Conservation (phyloP, 345 rosid species). For the Pistacia integerrima region DNA sequence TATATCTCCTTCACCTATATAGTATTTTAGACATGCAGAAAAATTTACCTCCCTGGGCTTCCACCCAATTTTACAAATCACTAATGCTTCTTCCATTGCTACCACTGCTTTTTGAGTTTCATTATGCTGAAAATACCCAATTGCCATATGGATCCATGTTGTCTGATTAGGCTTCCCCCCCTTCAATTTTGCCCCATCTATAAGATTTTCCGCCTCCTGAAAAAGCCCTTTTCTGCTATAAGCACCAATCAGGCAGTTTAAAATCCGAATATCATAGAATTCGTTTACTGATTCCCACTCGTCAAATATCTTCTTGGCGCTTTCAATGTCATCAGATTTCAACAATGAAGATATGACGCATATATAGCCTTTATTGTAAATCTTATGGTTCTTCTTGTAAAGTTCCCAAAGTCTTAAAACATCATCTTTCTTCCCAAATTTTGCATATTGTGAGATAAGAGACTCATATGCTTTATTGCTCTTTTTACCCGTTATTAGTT, state of each 20-base stretch:
- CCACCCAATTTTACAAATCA: constrained; percentile 14
- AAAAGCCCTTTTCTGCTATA: constrained; percentile 34
- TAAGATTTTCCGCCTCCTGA: constrained; percentile 34
- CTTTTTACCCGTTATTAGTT: constrained; percentile 8
- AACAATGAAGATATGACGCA: constrained; percentile 24
- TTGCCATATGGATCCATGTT: constrained; percentile 36
- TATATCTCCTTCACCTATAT: constrained; percentile 21
- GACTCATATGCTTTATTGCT: constrained; percentile 12
- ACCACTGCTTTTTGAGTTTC: constrained; percentile 28
- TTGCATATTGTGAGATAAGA: constrained; percentile 35
- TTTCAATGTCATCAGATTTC: constrained; percentile 46
- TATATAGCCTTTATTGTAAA: constrained; percentile 27
- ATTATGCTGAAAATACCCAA: constrained; percentile 23
- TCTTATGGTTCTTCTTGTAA: constrained; percentile 22
- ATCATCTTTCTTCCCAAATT: constrained; percentile 43
- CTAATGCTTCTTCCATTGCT: constrained; percentile 34
- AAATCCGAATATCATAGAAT: constrained; percentile 19
- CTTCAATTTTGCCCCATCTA: constrained; percentile 15
- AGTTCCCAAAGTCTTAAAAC: constrained; percentile 44
- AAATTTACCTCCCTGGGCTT: constrained; percentile 20
- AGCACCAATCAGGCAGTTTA: constrained; percentile 32
- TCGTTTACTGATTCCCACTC: constrained; percentile 39
- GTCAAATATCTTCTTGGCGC: constrained; percentile 39
- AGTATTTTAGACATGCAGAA: constrained; percentile 30
- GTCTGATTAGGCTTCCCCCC: constrained; percentile 26